Base-by-base conservation (phyloP, 1,284 basidiomycete genomes). In the Anthracocystis panici-leucophaei region DNA sequence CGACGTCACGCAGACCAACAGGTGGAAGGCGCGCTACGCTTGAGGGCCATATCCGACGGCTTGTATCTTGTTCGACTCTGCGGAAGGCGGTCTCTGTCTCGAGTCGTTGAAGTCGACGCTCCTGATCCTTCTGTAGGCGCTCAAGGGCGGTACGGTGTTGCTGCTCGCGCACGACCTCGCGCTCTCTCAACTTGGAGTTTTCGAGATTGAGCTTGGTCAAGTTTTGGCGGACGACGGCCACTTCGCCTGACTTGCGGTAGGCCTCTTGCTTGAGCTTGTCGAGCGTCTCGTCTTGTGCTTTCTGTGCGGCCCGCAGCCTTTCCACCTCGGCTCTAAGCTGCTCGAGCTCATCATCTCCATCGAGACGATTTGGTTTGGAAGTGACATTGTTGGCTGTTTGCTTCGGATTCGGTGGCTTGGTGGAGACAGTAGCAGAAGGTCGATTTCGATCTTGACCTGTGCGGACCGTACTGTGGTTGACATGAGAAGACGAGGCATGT, bases 1-100 rank as follows among this genome's bases (percentile, higher is more conserved):
- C 69, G 20, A 60, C 29, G 31, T 61, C 52, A 16, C 56, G 49
- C 8, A 76, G 58, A 1, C 68, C 62, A 12, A 65, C 46, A 5
- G 77, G 69, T 11, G 72, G 65, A 3, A 77, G 60, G 1, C 79
- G 68, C 6, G 68, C 65, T 29, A 78, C 62, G 35, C 73, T 74
- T 7, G 79, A 77, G 2, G 79, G 77, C 79, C 79, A 81, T 40
- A 72, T 70, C 12, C 73, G 71, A 10, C 77, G 71, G 40, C 65
- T 75, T 6, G 79, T 77, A 41, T 81, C 79, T 59, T 81, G 79
- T 41, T 81, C 79, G 41, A 81, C 78, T 31, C 79, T 67, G 27
- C 79, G 63, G 31, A 81, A 81, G 23, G 79, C 72, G 9, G 75
- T 70, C 23, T 69, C 70, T 20, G 79, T 79, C 48, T 81, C 79